These are phyloP conservation scores for Nicotiana tabacum DNA, from an alignment of 257 asterid species.

Conservation along the genomic window DNA sequence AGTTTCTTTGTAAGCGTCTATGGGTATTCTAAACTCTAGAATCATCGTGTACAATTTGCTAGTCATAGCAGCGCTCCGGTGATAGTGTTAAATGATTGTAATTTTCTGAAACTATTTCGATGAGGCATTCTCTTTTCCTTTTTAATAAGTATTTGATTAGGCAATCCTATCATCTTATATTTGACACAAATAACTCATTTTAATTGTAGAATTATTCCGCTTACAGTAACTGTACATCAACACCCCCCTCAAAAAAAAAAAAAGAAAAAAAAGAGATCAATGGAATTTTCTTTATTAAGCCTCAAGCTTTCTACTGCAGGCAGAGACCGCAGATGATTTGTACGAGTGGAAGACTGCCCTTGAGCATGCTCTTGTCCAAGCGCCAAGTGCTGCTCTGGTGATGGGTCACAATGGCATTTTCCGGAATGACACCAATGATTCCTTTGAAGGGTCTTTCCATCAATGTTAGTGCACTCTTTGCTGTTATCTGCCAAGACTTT, in stretches of 20 bases:
- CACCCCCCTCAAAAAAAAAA: no score
- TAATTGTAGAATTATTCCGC: not conserved
- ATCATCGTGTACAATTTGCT: not conserved
- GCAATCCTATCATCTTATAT: not conserved
- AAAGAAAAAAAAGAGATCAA: not conserved
- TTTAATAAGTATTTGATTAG: not conserved
- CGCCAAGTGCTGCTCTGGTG: constrained; percentile 91
- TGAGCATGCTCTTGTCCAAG: constrained; percentile 88
- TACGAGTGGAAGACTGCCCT: constrained; percentile 94
- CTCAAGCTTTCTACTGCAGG: constrained; percentile 30
- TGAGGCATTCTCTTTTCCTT: not conserved
- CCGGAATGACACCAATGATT: constrained; percentile 63
- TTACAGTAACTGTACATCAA: not conserved
- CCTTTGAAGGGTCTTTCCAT: constrained; percentile 71
- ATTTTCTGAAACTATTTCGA: not conserved
- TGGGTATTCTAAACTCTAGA: not conserved
- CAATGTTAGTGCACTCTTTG: constrained; percentile 54
- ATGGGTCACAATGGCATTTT: constrained; percentile 93
- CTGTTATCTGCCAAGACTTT: not conserved
- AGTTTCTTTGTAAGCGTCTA: not conserved
- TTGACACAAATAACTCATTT: not conserved
- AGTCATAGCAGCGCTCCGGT: not conserved
- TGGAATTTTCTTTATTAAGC: not conserved
- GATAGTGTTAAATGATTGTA: not conserved
- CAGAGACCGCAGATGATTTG: constrained; percentile 86